Evolutionary conservation across 139 green algal species (phyloP), one percentile per base, ranked within the genome.

Genomic region (Picochlorum sp.): DNA sequence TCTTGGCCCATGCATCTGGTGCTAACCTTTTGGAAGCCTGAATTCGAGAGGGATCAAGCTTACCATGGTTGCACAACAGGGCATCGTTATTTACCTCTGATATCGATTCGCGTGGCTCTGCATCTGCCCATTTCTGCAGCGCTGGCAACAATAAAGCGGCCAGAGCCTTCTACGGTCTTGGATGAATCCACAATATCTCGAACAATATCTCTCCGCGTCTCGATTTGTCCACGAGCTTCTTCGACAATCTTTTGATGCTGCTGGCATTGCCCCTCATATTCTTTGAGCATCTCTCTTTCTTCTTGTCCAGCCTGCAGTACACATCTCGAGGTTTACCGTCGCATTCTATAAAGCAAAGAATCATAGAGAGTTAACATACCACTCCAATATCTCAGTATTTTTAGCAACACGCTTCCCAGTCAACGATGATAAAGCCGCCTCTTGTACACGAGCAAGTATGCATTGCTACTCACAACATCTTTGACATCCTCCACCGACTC

Each of bases 371-470:
- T 4, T 3, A 41, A 41, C 34, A 41, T 41, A 41, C 34, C 34
- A 41, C 14, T 41, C 34, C 9, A 41, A 41, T 10, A 41, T 41
- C 34, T 41, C 34, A 13, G 34, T 41, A 41, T 41, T 14, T 13
- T 41, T 9, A 41, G 8, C 34, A 41, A 41, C 34, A 41, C 34
- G 34, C 34, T 11, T 41, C 34, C 34, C 34, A 41, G 34, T 30
- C 28, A 5, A 41, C 8, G 7, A 41, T 13, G 34, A 41, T 41
- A 8, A 11, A 9, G 8, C 8, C 34, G 34, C 2, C 34, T 41
- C 34, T 41, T 41, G 71, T 92, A 92, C 41, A 92, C 69, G 57
- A 92, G 72, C 63, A 91, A 80, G 81, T 92, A 92, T 14, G 85
- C 85, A 69, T 89, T 89, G 70, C 34, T 59, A 58, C 57, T 69